Conservation (phyloP, 768 basidiomycete species). For the Pleurotus salmoneostramineus region DNA sequence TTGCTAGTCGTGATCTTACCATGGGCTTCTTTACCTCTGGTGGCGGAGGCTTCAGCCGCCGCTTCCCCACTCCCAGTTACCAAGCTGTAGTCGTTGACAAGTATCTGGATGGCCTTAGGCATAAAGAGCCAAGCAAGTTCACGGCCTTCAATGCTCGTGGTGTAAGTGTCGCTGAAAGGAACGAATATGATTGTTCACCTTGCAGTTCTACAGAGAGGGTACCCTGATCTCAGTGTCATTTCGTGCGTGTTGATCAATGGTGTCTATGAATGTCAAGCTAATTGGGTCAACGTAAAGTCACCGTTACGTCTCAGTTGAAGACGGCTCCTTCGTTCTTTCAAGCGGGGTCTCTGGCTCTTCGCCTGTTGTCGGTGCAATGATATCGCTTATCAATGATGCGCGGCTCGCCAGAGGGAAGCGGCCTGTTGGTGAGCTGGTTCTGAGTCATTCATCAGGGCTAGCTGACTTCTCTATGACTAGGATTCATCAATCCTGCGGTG, state of each 20-base stretch:
- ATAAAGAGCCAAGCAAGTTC: constrained; percentile 19
- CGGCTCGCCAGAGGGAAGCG: constrained; percentile 29
- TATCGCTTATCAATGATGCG: constrained; percentile 35
- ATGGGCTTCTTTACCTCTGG: constrained; percentile 30
- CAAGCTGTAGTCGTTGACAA: constrained; percentile 27
- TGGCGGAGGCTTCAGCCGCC: constrained; percentile 30
- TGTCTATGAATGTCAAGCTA: no score
- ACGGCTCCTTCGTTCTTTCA: constrained; percentile 19
- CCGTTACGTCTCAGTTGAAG: constrained; percentile 14
- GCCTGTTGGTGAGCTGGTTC: constrained; percentile 23
- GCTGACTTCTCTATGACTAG: constrained; percentile 9
- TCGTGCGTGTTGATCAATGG: constrained; percentile 23
- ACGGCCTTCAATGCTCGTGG: constrained; percentile 24
- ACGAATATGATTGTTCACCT: not conserved
- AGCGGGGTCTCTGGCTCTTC: constrained; percentile 30
- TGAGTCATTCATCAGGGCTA: constrained; percentile 9
- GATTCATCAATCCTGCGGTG: constrained; percentile 43
- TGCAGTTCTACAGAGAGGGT: constrained; percentile 18
- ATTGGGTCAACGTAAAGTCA: no score
- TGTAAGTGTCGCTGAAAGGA: constrained; percentile 15
- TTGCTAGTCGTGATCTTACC: constrained; percentile 24
- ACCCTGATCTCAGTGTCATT: constrained; percentile 33
- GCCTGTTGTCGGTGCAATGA: constrained; percentile 30
- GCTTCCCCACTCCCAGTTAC: constrained; percentile 37
- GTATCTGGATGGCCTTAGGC: constrained; percentile 28